Percentiles rank a stretch among this genome's conserved stretches.
These are phyloP conservation scores for Fusarium vanettenii DNA, from an alignment of 2,329 filamentous ascomycete genomes.

Conservation along the genomic window DNA sequence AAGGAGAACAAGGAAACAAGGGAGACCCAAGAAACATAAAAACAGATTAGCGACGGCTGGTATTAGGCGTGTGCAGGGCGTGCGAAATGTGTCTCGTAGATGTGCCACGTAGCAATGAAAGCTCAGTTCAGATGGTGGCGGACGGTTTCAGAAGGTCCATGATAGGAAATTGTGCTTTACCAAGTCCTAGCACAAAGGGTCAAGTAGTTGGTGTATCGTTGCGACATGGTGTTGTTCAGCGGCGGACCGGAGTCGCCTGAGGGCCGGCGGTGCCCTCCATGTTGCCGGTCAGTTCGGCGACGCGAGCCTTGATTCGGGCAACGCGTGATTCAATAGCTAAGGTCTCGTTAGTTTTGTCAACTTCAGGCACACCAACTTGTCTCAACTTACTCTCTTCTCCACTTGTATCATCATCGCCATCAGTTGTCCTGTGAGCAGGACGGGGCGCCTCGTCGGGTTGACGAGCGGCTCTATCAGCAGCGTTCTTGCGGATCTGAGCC, in stretches of 20 bases:
- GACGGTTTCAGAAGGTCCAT: slow-evolving; percentile 23
- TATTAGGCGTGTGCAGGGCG: slow-evolving; percentile 40
- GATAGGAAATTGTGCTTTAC: slow-evolving; percentile 13
- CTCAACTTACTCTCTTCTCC: slow-evolving; percentile 87
- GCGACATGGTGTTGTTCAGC: slow-evolving; percentile 14
- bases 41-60: slow-evolving; percentile 38
- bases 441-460: slow-evolving; percentile 74
- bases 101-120: slow-evolving; percentile 28
- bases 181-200: slow-evolving; percentile 5
- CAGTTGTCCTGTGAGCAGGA: slow-evolving; percentile 65
- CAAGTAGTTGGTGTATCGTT: neutral
- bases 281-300: slow-evolving; percentile 91
- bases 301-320: slow-evolving; percentile 95
- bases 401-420: slow-evolving; percentile 88
- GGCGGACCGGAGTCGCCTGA: slow-evolving; percentile 34
- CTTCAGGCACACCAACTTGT: neutral
- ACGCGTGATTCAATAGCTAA: slow-evolving; percentile 96
- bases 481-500: slow-evolving; percentile 96
- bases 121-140: slow-evolving; percentile 26
- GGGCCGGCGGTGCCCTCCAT: slow-evolving; percentile 70
- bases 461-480: slow-evolving; percentile 80
- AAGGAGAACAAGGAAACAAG: slow-evolving; percentile 31
- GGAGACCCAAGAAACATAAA: slow-evolving; percentile 34
- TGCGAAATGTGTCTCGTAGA: slow-evolving; percentile 38
- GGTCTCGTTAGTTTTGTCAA: slow-evolving; percentile 35